Percentiles rank a stretch among this genome's conserved stretches.
Conservation (phyloP, 2,329 filamentous ascomycete genomes). For the Ophiostoma quercus region DNA sequence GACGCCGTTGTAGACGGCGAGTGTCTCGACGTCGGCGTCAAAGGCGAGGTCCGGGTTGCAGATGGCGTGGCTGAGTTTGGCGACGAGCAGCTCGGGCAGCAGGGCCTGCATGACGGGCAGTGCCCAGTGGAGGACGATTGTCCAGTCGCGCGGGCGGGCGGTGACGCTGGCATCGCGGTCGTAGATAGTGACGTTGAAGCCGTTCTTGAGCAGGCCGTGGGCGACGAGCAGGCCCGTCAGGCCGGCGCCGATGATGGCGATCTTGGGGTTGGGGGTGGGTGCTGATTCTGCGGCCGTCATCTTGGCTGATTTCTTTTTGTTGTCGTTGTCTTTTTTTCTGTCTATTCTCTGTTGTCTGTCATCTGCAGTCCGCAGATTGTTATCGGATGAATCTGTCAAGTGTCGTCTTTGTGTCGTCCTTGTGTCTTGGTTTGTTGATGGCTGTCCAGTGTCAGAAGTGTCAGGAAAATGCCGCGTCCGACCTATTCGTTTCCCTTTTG, state of each 20-base stretch:
- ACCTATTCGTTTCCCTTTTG: background rate
- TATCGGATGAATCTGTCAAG: no score
- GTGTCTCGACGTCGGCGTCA: conserved; percentile 31
- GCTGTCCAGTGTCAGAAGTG: no score
- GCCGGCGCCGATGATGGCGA: conserved; percentile 38
- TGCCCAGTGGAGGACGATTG: conserved; percentile 40
- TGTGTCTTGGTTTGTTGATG: background rate
- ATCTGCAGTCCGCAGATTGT: no score
- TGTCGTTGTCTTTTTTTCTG: background rate
- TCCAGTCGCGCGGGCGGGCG: conserved; percentile 37
- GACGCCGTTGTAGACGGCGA: conserved; percentile 35
- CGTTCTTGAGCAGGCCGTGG: conserved; percentile 37
- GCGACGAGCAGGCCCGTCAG: conserved; percentile 37
- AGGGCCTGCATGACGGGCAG: conserved; percentile 35
- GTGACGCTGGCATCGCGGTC: conserved; percentile 33
- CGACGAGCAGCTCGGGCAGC: conserved; percentile 31
- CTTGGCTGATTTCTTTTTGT: background rate
- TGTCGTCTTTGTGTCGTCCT: background rate
- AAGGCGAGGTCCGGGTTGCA: conserved; percentile 37
- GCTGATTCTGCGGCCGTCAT: background rate
- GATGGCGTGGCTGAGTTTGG: conserved; percentile 32
- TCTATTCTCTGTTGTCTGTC: no score
- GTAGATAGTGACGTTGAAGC: conserved; percentile 34
- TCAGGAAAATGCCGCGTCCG: background rate
- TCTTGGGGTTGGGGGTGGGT: conserved; percentile 24